Conservation (phyloP, 2,329 filamentous ascomycete genomes). For the Leptographium procerum region DNA sequence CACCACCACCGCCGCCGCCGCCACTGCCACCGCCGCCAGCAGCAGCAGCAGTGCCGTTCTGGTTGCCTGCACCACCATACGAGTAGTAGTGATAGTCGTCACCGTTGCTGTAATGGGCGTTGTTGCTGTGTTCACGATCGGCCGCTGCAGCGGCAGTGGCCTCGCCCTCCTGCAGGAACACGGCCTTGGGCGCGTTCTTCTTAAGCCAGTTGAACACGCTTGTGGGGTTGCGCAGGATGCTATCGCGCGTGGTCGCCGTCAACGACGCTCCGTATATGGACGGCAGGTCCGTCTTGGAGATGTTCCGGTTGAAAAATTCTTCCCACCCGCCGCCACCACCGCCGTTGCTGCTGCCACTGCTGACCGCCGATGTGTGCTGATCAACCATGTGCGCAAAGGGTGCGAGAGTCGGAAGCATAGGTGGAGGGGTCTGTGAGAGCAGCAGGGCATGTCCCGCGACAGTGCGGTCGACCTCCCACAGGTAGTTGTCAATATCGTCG, state of each 20-base stretch:
- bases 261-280: constrained; percentile 25
- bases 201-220: constrained; percentile 95
- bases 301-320: constrained; percentile 21
- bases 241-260: constrained; percentile 30
- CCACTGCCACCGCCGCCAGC: constrained; percentile 6
- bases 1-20: background rate
- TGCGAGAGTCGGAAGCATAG: constrained; percentile 37
- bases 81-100: constrained; percentile 20
- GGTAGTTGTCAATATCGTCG: constrained; percentile 63
- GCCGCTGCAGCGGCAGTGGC: constrained; percentile 18
- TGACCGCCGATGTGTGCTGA: constrained; percentile 11
- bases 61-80: constrained; percentile 17
- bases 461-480: constrained; percentile 49
- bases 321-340: constrained; percentile 17
- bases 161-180: constrained; percentile 66
- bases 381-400: constrained; percentile 29
- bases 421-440: constrained; percentile 14
- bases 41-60: constrained; percentile 1
- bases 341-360: constrained; percentile 1
- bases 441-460: constrained; percentile 32
- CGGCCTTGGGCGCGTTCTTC: constrained; percentile 67
- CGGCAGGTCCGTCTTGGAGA: constrained; percentile 22
- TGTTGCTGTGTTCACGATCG: constrained; percentile 22
- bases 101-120: constrained; percentile 15
- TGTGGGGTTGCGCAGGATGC: constrained; percentile 64